These are phyloP conservation scores for Fistulina hepatica DNA, from an alignment of 1,284 basidiomycete genomes.

Conservation along the genomic window DNA sequence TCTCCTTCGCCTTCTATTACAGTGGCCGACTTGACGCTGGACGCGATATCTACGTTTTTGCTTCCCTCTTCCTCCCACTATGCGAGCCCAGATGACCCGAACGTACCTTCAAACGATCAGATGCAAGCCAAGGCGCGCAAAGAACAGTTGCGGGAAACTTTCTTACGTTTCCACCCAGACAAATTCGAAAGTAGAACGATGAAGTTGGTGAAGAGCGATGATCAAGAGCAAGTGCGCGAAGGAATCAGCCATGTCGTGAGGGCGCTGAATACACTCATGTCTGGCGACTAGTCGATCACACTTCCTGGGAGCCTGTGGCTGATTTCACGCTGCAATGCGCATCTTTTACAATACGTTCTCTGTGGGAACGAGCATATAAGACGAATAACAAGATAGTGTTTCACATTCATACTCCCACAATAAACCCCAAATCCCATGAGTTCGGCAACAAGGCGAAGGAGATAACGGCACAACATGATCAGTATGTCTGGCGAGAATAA, in stretches of 20 bases:
- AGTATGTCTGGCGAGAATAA: no score
- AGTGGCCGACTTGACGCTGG: slow-evolving; percentile 43
- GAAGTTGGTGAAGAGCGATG: slow-evolving; percentile 41
- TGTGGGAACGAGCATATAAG: no score
- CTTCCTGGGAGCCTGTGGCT: no score
- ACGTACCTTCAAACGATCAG: slow-evolving; percentile 13
- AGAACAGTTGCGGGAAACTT: slow-evolving; percentile 59
- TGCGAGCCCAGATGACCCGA: slow-evolving; percentile 6
- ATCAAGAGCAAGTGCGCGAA: slow-evolving; percentile 62
- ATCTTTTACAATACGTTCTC: no score
- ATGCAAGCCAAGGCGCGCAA: slow-evolving; percentile 33
- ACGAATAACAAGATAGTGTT: no score
- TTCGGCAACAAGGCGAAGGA: no score
- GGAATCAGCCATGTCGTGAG: slow-evolving; percentile 65
- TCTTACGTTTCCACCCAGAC: slow-evolving; percentile 78
- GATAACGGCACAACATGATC: no score
- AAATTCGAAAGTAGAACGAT: slow-evolving; percentile 73
- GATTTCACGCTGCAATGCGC: no score
- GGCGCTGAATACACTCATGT: slow-evolving; percentile 39
- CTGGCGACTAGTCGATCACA: slow-evolving; percentile 17
- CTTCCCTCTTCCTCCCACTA: slow-evolving; percentile 24
- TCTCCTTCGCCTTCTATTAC: slow-evolving; percentile 14
- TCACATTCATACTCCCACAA: no score
- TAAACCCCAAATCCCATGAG: no score
- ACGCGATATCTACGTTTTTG: slow-evolving; percentile 54